These are phyloP conservation scores for Trichophyton rubrum DNA, from an alignment of 2,329 filamentous ascomycete genomes.

Conservation along the genomic window DNA sequence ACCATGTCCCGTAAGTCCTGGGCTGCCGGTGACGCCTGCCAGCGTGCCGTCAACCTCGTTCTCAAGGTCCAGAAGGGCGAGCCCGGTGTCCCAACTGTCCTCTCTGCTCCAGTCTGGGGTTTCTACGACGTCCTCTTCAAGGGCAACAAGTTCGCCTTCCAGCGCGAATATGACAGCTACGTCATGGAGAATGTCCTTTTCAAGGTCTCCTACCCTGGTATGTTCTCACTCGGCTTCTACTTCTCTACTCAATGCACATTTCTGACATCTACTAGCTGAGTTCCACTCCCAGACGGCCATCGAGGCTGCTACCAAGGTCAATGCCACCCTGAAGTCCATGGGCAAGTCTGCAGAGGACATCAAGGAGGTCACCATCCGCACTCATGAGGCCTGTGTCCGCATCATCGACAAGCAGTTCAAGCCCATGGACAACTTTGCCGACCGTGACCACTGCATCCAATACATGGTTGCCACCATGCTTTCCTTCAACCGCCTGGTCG, in stretches of 20 bases:
- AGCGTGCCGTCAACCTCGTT: constrained; percentile 81
- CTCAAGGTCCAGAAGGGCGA: constrained; percentile 89
- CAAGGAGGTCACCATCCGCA: constrained; percentile 84
- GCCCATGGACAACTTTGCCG: constrained; percentile 99
- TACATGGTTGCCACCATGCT: constrained; percentile 99
- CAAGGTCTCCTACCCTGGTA: constrained; percentile 97
- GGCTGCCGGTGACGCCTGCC: constrained; percentile 96
- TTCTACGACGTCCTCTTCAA: constrained; percentile 99
- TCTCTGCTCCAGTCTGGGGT: constrained; percentile 87
- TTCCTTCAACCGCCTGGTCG: constrained; percentile 82
- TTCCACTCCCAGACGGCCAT: constrained; percentile 99
- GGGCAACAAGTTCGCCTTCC: constrained; percentile 91
- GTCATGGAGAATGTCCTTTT: constrained; percentile 99
- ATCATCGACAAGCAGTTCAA: constrained; percentile 99
- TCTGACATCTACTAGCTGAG: constrained; percentile 46
- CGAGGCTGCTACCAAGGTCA: constrained; percentile 81
- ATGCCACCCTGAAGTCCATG: constrained; percentile 65
- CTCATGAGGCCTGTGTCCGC: constrained; percentile 94
- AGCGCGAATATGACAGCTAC: constrained; percentile 91
- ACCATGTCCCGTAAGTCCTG: constrained; percentile 99
- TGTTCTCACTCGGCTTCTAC: constrained; percentile 18
- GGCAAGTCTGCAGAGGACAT: constrained; percentile 92
- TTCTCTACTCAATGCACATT: neutral
- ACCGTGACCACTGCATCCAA: constrained; percentile 98
- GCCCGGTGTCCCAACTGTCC: constrained; percentile 77